Conservation (phyloP, 1,284 basidiomycete species). For the Ceratobasidium sp. region DNA sequence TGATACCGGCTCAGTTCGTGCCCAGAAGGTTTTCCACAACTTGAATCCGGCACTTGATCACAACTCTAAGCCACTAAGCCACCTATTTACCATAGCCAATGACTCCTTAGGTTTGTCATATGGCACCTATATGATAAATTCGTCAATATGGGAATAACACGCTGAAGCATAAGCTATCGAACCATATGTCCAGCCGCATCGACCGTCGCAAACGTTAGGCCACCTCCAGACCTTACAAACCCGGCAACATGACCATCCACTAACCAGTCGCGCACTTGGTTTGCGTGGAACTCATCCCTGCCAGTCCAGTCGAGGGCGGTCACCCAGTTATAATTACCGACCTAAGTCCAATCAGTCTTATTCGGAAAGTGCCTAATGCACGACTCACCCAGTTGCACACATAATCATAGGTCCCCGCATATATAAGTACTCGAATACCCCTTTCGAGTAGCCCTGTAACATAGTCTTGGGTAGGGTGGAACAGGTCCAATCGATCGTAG, state of each 20-base stretch:
- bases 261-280: conserved; percentile 62
- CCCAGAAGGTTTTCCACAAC: too few species aligned
- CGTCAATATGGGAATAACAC: too few species aligned
- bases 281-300: conserved; percentile 56
- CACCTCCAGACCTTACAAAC: conserved; percentile 67
- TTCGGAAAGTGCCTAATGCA: neutral
- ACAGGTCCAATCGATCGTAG: conserved; percentile 7
- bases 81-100: conserved; percentile 58
- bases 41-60: neutral
- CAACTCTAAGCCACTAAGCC: conserved; percentile 52
- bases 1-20: too few species aligned
- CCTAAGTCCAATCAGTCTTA: conserved; percentile 16
- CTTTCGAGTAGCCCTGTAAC: conserved; percentile 65
- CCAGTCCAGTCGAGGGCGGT: conserved; percentile 60
- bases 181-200: conserved; percentile 77
- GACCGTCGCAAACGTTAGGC: conserved; percentile 75
- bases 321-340: conserved; percentile 61
- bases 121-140: conserved; percentile 54
- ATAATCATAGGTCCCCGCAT: conserved; percentile 68
- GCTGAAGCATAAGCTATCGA: neutral
- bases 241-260: conserved; percentile 64
- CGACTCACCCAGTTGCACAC: conserved; percentile 40
- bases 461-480: conserved; percentile 53
- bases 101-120: conserved; percentile 49
- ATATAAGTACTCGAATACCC: conserved; percentile 78